These are phyloP conservation scores for Breynia disticha DNA, from an alignment of 441 rosid species.

Conservation along the genomic window DNA sequence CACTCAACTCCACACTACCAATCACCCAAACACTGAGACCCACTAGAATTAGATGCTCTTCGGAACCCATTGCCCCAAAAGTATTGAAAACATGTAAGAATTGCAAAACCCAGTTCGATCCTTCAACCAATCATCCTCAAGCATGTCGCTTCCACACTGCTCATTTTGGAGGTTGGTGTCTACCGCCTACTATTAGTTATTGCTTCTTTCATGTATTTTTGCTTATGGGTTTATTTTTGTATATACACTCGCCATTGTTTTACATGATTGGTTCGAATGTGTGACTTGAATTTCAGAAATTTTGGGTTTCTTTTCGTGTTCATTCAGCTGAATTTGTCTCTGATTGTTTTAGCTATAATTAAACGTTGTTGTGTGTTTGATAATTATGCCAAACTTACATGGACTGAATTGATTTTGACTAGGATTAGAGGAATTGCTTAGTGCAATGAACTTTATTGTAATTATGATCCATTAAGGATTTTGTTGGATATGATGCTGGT, in stretches of 20 bases:
- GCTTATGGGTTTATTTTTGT: no score
- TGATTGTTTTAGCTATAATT: not conserved
- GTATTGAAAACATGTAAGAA: conserved; percentile 58
- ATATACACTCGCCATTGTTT: no score
- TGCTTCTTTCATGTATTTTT: no score
- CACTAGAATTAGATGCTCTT: conserved; percentile 21
- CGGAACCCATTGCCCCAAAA: conserved; percentile 13
- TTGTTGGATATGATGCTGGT: no score
- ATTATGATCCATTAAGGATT: not conserved
- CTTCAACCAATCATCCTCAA: conserved; percentile 53
- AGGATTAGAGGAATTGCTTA: not conserved
- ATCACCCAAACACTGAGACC: no score
- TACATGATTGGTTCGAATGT: no score
- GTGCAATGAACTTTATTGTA: not conserved
- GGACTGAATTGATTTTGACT: not conserved
- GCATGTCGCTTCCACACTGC: conserved; percentile 82
- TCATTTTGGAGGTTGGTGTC: conserved; percentile 65
- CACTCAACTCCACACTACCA: no score
- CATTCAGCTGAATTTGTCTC: no score
- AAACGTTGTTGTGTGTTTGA: not conserved
- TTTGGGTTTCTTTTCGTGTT: no score
- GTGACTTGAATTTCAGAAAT: no score
- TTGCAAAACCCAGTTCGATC: conserved; percentile 84
- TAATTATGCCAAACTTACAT: not conserved
- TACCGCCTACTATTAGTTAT: no score